These are phyloP conservation scores for Paspalum vaginatum DNA, from an alignment of 176 grass and related monocot genomes.

Conservation along the genomic window DNA sequence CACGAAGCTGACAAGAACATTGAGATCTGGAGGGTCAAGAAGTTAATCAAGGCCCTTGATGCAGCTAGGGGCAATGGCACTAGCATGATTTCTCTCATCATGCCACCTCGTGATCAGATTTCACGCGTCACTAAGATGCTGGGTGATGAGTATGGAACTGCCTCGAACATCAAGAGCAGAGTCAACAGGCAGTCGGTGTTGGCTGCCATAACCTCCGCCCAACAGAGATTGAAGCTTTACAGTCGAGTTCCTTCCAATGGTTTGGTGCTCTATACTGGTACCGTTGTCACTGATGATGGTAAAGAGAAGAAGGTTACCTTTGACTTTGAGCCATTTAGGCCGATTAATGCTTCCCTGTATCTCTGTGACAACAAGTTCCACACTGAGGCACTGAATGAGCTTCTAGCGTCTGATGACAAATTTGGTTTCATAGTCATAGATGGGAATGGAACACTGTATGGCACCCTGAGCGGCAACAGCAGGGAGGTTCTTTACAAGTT, in stretches of 20 bases:
- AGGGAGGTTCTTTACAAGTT: constrained; percentile 65
- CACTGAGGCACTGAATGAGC: constrained; percentile 65
- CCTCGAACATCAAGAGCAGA: constrained; percentile 79
- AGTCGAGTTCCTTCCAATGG: constrained; percentile 64
- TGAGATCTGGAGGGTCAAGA: constrained; percentile 66
- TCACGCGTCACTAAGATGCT: constrained; percentile 68
- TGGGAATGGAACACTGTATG: constrained; percentile 62
- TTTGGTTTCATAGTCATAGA: constrained; percentile 68
- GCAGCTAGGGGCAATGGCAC: constrained; percentile 65
- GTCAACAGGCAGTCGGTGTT: constrained; percentile 70
- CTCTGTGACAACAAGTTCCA: constrained; percentile 80
- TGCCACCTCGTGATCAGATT: constrained; percentile 69
- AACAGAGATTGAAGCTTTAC: constrained; percentile 70
- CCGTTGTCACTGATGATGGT: constrained; percentile 64
- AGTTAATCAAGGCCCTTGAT: constrained; percentile 63
- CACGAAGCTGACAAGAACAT: constrained; percentile 62
- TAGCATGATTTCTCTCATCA: constrained; percentile 75
- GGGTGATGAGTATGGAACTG: constrained; percentile 75
- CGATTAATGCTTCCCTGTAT: constrained; percentile 65
- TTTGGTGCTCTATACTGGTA: constrained; percentile 74
- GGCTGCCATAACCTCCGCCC: constrained; percentile 71
- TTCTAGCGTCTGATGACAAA: constrained; percentile 60
- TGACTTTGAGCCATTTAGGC: constrained; percentile 71
- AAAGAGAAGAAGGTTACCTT: constrained; percentile 81
- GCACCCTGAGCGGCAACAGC: constrained; percentile 59